Evolutionary conservation across 73 alveolate species (phyloP), one percentile per base, ranked within the genome.

Genomic region (Uronychia binucleata): DNA sequence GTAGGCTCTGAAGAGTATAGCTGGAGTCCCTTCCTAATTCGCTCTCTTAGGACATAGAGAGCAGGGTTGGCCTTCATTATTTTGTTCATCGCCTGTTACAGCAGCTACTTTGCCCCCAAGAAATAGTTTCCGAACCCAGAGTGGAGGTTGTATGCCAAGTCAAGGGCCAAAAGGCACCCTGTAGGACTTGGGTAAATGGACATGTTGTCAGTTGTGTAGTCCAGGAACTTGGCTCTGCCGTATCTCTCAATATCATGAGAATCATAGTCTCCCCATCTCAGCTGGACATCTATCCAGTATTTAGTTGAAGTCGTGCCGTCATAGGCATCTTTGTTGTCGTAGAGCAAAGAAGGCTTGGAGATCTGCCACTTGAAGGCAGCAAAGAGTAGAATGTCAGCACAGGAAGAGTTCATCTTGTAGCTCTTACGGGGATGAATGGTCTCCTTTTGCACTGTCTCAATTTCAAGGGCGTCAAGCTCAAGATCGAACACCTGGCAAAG

Each of bases 261-360:
- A 90, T 99, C 99, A 88, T 98, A 99, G 93, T 99, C 99, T 34
- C 99, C 99, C 99, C 99, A 99, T 80, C 99, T 91, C 80, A 99
- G 95, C 96, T 99, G 98, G 33, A 99, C 99, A 92, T 99, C 99
- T 58, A 99, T 89, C 99, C 99, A 99, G 93, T 96, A 99, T 96
- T 98, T 99, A 19, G 96, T 93, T 31, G 99, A 87, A 32, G 99
- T 95, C 81, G 98, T 95, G 80, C 99, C 99, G 84, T 98, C 99
- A 96, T 91, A 98, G 26, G 96, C 93, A 79, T 98, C 99, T 91
- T 97, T 96, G 83, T 96, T 81, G 88, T 98, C 99, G 28, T 98
- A 97, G 33, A 99, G 95, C 84, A 99, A 91, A 57, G 99, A 95
- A 19, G 99, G 99, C 86, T 98, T 98, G 35, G 99, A 92, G 19